Evolutionary conservation across 768 basidiomycete genomes (phyloP), one percentile per base, ranked within the genome.

Genomic region (Boletus huronensis): DNA sequence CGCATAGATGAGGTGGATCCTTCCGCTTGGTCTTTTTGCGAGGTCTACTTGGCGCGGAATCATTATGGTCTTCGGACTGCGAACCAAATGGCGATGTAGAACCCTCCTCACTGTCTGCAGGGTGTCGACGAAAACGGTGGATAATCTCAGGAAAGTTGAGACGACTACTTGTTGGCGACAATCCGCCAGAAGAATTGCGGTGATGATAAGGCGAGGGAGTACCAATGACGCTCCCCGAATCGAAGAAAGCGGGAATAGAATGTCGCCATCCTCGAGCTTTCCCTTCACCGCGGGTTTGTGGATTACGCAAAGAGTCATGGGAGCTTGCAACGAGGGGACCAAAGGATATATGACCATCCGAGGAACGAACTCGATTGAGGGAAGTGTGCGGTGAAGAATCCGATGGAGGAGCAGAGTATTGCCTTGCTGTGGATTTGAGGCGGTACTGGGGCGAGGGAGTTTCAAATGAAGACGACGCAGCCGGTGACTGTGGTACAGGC

Each of bases 341-440:
- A 57, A 87, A 86, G 1, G 84, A 82, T 29, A 84, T 57, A 31
- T 69, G 74, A 10, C 75, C 81, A 47, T 85, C 82, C 38, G 67
- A 66, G 4, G 77, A 77, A 44, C 70, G 71, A 38, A 69, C 69
- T 55, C 71, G 72, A 31, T 70, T 64, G 26, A 74, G 60, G 17
- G 78, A 74, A 38, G 75, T 75, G 13, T 73, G 72, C 14, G 75
- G 70, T 7, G 75, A 70, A 41, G 72, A 70, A 47, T 74, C 71
- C 11, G 76, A 75, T 11, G 75, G 73, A 6, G 70, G 72, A 25
- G 70, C 64, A 39, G 72, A 58, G 36, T 61, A 48, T 50, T 52
- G 65, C 48, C 66, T 61, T 9, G 49, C 28, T 32, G 47, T 17
- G 16, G 41, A 59, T 44, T 58, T 63, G 47, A 58, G 54, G 19